Evolutionary conservation across 169 alveolate species (phyloP).

Genomic region (Plasmodium knowlesi): DNA sequence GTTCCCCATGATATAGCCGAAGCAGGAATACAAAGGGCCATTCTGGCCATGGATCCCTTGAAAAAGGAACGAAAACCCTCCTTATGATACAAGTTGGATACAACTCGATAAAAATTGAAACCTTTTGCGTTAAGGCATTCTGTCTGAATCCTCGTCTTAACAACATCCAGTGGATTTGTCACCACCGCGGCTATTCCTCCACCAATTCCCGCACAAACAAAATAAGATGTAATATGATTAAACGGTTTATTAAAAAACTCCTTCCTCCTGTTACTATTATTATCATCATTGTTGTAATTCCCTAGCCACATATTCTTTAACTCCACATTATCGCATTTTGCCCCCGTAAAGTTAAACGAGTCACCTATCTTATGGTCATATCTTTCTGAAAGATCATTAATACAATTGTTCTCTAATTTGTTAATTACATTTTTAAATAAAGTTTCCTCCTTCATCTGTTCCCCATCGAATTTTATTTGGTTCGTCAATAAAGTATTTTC

Average conservation of each 20-base stretch:
- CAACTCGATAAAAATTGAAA: constrained; percentile 76
- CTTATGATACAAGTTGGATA: constrained; percentile 78
- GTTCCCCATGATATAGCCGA: constrained; percentile 97
- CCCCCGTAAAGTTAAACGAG: constrained; percentile 1
- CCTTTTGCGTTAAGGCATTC: constrained; percentile 85
- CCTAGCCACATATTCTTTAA: constrained; percentile 38
- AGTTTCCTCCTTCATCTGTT: not conserved
- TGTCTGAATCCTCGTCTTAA: constrained; percentile 96
- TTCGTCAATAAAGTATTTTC: no score
- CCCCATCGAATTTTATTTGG: no score
- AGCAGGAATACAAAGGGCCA: constrained; percentile 92
- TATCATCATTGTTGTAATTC: constrained; percentile 8
- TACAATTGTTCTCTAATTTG: constrained; percentile 27
- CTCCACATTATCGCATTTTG: constrained; percentile 28
- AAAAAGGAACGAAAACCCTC: constrained; percentile 92
- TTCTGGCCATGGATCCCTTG: constrained; percentile 93
- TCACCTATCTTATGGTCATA: constrained; percentile 28
- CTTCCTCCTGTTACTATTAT: not conserved
- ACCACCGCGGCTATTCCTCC: constrained; percentile 96
- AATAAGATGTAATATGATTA: constrained; percentile 80
- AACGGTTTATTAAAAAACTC: constrained; percentile 53
- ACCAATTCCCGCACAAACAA: constrained; percentile 93
- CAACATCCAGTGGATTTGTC: constrained; percentile 97
- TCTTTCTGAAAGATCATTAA: constrained; percentile 21
- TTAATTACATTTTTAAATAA: constrained; percentile 16